Percentiles rank a stretch among this genome's conserved stretches.
These are phyloP conservation scores for Moniliophthora roreri DNA, from an alignment of 1,284 basidiomycete species.

Conservation along the genomic window DNA sequence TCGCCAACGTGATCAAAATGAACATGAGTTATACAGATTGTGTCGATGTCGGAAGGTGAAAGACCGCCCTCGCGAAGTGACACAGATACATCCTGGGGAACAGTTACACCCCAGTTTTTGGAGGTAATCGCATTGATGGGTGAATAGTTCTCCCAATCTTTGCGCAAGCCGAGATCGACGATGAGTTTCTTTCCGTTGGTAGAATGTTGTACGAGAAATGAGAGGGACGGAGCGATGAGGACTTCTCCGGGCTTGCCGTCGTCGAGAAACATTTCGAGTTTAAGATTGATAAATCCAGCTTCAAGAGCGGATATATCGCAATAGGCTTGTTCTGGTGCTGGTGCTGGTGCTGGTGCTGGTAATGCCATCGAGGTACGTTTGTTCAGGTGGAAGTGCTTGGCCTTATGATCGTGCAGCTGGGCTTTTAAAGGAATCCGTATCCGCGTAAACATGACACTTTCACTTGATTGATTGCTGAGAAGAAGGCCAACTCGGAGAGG, in stretches of 20 bases:
- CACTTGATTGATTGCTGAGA: no score
- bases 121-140: conserved; percentile 30
- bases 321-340: neutral
- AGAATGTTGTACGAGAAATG: conserved; percentile 50
- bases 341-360: neutral
- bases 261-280: conserved; percentile 35
- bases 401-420: no score
- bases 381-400: no score
- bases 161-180: conserved; percentile 57
- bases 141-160: conserved; percentile 41
- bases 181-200: conserved; percentile 36
- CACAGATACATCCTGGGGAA: conserved; percentile 44
- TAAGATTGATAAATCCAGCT: conserved; percentile 38
- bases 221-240: conserved; percentile 38
- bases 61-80: conserved; percentile 48
- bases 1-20: conserved; percentile 48
- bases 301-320: conserved; percentile 47
- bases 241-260: conserved; percentile 27
- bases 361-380: no score
- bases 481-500: no score
- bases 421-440: no score
- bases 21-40: conserved; percentile 49
- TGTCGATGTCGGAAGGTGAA: conserved; percentile 38
- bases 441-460: no score
- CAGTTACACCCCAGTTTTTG: conserved; percentile 26